These are phyloP conservation scores for Jacaranda mimosifolia DNA, from an alignment of 257 asterid genomes.

Conservation along the genomic window DNA sequence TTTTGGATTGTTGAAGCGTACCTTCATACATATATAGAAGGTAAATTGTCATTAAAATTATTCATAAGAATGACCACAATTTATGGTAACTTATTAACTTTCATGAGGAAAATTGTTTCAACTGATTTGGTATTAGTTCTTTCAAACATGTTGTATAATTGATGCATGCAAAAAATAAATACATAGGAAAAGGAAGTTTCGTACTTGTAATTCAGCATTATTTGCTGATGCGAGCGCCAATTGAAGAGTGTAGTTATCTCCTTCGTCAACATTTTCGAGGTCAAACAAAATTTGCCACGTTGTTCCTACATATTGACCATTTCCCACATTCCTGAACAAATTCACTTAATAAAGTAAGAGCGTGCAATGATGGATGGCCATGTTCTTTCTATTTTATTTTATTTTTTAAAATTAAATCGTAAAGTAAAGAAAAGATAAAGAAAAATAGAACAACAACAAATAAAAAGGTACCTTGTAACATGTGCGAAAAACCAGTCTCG, in stretches of 20 bases:
- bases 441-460: neutral
- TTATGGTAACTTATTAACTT: no score
- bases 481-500: conserved; percentile 78
- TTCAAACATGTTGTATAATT: no score
- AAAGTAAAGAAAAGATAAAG: neutral
- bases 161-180: no score
- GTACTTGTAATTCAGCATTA: conserved; percentile 63
- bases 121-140: no score
- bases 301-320: conserved; percentile 42
- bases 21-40: conserved; percentile 33
- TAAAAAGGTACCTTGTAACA: conserved; percentile 49
- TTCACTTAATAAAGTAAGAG: neutral
- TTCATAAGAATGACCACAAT: no score
- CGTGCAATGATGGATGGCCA: no score
- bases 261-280: conserved; percentile 31
- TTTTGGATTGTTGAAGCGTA: conserved; percentile 50
- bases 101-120: no score
- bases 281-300: conserved; percentile 71
- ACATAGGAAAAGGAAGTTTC: neutral
- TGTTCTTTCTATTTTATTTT: no score
- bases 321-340: conserved; percentile 47
- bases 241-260: conserved; percentile 68
- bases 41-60: neutral
- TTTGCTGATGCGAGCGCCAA: conserved; percentile 76
- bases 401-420: no score